Evolutionary conservation across 441 rosid species (phyloP).

Genomic region (Hypseocharis bilobata): DNA sequence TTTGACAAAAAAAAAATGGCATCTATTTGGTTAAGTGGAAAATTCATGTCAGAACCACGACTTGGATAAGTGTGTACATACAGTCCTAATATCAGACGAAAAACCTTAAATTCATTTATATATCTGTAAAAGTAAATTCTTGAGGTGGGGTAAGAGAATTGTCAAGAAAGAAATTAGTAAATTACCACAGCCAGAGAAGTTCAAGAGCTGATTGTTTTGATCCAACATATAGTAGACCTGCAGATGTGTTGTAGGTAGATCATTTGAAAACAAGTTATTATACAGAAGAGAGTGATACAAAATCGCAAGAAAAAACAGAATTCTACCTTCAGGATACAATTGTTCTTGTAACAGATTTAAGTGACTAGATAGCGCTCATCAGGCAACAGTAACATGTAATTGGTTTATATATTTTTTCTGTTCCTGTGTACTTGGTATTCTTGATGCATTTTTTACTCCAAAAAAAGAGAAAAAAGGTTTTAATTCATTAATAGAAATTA

Average conservation of each 20-base stretch:
- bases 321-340: no score
- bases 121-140: not conserved
- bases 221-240: constrained; percentile 93
- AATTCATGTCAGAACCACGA: no score
- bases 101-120: not conserved
- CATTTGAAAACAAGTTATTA: not conserved
- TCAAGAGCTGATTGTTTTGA: constrained; percentile 46
- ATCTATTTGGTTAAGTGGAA: no score
- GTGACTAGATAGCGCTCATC: not conserved
- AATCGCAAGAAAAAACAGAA: not conserved
- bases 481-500: no score
- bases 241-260: constrained; percentile 19
- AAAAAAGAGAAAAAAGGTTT: no score
- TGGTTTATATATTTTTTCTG: not conserved
- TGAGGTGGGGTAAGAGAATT: not conserved
- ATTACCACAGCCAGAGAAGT: constrained; percentile 90
- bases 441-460: no score
- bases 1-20: no score
- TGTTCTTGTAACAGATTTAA: not conserved
- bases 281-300: not conserved
- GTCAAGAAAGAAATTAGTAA: constrained; percentile 3
- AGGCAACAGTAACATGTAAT: not conserved
- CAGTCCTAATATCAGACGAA: constrained; percentile 6
- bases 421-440: not conserved
- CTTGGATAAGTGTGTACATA: not conserved